Base-by-base conservation (phyloP, 768 basidiomycete genomes). In the Melanogaster broomeanus region DNA sequence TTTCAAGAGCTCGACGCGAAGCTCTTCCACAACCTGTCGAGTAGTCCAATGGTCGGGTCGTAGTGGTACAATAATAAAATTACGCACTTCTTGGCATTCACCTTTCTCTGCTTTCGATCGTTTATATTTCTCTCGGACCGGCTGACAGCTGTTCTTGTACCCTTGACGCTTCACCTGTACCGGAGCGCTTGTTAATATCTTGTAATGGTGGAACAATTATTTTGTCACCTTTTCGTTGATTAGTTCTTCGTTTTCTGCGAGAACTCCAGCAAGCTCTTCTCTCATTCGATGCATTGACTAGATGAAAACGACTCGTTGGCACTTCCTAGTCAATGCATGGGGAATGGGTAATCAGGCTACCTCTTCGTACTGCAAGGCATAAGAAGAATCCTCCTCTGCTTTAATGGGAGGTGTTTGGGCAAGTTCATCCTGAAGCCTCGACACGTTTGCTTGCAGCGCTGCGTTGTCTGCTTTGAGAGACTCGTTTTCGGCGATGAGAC, bases 21-120 rank as follows among this genome's bases (percentile, higher is more conserved):
- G 54, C 24, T 60, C 60, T 4, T 55, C 41, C 45, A 60, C 19
- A 25, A 57, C 34, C 65, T 69, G 44, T 40, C 21, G 27, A 6
- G 41, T 6, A 21, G 40, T 52, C 42, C 16, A 6, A 22, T 38
- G 28, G 10, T 42, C n/a, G n/a, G 7, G 25, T 42, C 11, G 16
- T 16, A 37, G 35, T 42, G n/a, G n/a, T n/a, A n/a, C n/a, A n/a
- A 25, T 10, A 35, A 16, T 45, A 7, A 6, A 33, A 48, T 24
- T n/a, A 55, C 65, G 48, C 52, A 45, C 67, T 53, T 66, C 55
- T 3, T 50, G 19, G 43, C 48, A 57, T 35, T 62, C 60, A 24
- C 42, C 27, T 27, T 37, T 45, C 42, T 49, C 49, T 16, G 47
- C 54, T 50, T 67, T 69, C 16, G 42, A 41, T 16, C 44, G 58